These are phyloP conservation scores for Xylariaceae sp. DNA, from an alignment of 2,329 filamentous ascomycete species.

Conservation along the genomic window DNA sequence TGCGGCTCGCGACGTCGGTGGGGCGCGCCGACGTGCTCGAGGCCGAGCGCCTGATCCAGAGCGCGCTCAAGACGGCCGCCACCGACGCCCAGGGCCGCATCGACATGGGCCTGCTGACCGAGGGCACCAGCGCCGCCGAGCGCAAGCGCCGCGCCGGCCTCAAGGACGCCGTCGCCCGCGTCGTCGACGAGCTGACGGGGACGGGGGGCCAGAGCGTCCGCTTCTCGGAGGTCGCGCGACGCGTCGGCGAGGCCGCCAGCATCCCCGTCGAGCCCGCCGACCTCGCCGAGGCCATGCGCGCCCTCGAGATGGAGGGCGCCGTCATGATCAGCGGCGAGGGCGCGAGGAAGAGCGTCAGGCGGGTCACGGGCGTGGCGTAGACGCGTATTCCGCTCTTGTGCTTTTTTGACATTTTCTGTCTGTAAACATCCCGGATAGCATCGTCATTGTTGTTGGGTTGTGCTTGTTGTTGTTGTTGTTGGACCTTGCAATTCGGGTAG, in stretches of 20 bases:
- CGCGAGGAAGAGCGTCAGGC: slow-evolving; percentile 69
- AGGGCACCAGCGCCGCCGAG: slow-evolving; percentile 87
- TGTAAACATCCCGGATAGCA: neutral
- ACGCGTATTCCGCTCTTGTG: neutral
- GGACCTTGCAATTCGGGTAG: neutral
- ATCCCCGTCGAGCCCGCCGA: slow-evolving; percentile 68
- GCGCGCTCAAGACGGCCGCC: slow-evolving; percentile 92
- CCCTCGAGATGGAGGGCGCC: slow-evolving; percentile 75
- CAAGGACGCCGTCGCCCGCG: slow-evolving; percentile 65
- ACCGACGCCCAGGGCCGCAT: slow-evolving; percentile 90
- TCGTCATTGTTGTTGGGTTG: neutral
- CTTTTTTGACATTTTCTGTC: neutral
- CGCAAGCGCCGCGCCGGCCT: slow-evolving; percentile 75
- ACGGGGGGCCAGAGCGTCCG: slow-evolving; percentile 59
- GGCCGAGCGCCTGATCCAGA: slow-evolving; percentile 86
- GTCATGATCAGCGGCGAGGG: slow-evolving; percentile 81
- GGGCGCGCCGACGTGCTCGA: slow-evolving; percentile 78
- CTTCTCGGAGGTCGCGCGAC: slow-evolving; percentile 70
- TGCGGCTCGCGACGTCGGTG: slow-evolving; percentile 75
- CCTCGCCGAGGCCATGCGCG: slow-evolving; percentile 73
- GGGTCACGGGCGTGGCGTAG: slow-evolving; percentile 51
- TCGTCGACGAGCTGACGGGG: slow-evolving; percentile 79
- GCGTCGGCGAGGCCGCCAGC: slow-evolving; percentile 63
- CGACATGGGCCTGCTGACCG: slow-evolving; percentile 91
- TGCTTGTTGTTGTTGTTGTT: neutral